Evolutionary conservation across 148 eudicot species (phyloP), one percentile per base, ranked within the genome.

Genomic region (Arctostaphylos glauca): DNA sequence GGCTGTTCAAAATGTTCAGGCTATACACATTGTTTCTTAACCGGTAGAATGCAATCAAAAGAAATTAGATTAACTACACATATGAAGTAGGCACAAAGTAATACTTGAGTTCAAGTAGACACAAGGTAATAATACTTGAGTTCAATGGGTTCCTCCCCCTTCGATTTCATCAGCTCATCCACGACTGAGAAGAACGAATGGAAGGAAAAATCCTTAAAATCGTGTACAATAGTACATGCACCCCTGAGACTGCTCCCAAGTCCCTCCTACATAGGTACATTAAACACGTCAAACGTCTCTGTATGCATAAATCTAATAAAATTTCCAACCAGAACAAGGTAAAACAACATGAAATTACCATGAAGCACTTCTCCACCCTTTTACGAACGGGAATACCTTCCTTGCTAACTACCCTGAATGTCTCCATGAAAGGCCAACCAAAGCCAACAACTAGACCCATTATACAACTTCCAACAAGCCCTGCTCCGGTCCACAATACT

Each of bases 361-460:
- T 59, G 41, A 78, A 75, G 76, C 82, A 82, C 43, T 68, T 79
- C 31, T 7, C 53, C 54, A 82, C 18, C 83, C 52, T 72, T 6
- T 12, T 9, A 6, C 25, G 6, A 54, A 85, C 14, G n/a, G 85
- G 74, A 31, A 80, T 48, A 55, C 78, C 82, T 82, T 85, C 80
- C 82, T 82, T 76, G 78, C 87, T 80, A 49, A 85, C 68, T 16
- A 77, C 80, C 54, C 73, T 82, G 54, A 81, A 85, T 5, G 87
- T 85, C 64, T 83, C 87, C 84, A 85, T 64, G 44, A 85, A 77
- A 43, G 87, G 87, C 85, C 85, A 83, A 82, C 84, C 85, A 54
- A 82, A 80, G 7, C 85, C 87, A 79, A 79, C 81, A n/a, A 81
- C 79, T 44, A 85, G 14, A 66, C 87, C 85, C 75, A 67, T 83